These are phyloP conservation scores for Sporisorium graminicola DNA, from an alignment of 1,284 basidiomycete genomes.

Conservation along the genomic window DNA sequence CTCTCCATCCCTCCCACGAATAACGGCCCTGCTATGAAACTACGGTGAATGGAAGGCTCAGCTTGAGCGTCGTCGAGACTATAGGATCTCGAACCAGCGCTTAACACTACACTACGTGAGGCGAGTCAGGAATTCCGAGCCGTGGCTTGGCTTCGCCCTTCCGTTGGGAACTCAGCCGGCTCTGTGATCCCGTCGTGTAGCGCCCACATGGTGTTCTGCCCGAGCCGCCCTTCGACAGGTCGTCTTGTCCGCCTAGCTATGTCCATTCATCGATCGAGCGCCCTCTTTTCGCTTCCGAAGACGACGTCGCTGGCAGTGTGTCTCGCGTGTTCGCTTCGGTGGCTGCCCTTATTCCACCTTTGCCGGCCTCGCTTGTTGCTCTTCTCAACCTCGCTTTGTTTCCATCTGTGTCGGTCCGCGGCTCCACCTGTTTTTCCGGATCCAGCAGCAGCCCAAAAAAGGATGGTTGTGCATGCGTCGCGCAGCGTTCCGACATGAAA, in stretches of 20 bases:
- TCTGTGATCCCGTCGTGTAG: conserved; percentile 28
- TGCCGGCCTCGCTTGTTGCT: conserved; percentile 2
- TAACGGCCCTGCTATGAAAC: not conserved
- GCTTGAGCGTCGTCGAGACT: too few species aligned
- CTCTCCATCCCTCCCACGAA: not conserved
- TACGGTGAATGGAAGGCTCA: not conserved
- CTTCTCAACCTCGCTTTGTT: not conserved
- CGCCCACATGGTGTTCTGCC: conserved; percentile 16
- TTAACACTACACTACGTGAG: too few species aligned
- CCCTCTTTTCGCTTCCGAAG: not conserved
- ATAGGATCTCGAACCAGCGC: too few species aligned
- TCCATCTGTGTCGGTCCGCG: conserved; percentile 1
- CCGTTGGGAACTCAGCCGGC: conserved; percentile 16
- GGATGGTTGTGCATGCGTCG: conserved; percentile 10
- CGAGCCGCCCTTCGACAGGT: not conserved
- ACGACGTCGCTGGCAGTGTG: not conserved
- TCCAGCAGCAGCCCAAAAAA: not conserved
- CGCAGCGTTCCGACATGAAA: conserved; percentile 8
- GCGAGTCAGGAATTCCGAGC: not conserved
- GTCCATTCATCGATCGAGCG: not conserved
- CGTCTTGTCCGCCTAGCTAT: too few species aligned
- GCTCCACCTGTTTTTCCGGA: conserved; percentile 34
- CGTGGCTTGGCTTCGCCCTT: not conserved
- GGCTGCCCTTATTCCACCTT: not conserved
- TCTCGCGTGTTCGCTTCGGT: conserved; percentile 9